A percentile compares a stretch with the other conserved stretches of the same genome.
These are phyloP conservation scores for Rhododendron molle DNA, from an alignment of 148 eudicot genomes.

Conservation along the genomic window DNA sequence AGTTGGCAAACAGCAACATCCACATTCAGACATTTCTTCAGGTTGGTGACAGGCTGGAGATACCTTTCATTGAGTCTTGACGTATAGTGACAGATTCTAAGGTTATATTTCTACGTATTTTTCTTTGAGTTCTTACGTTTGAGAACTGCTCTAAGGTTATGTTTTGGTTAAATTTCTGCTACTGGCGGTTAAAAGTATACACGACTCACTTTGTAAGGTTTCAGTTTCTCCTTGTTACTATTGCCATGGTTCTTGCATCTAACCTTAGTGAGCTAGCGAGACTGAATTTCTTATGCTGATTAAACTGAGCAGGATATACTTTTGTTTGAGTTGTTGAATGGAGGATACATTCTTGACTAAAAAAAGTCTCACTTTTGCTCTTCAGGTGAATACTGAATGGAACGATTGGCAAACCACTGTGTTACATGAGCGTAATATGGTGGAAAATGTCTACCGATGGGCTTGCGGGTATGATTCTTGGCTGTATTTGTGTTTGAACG, in stretches of 20 bases:
- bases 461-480: slow-evolving; percentile 75
- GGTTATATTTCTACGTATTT: background rate
- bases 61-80: background rate
- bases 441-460: slow-evolving; percentile 88
- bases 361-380: slow-evolving; percentile 10
- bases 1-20: slow-evolving; percentile 51
- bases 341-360: slow-evolving; percentile 5
- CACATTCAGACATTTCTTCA: slow-evolving; percentile 59
- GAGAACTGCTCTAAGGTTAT: background rate
- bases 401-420: slow-evolving; percentile 68
- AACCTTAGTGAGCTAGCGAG: background rate
- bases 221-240: background rate
- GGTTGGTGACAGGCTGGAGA: slow-evolving; percentile 41
- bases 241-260: background rate
- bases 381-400: slow-evolving; percentile 72
- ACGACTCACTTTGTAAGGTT: background rate
- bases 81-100: background rate
- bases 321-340: slow-evolving; percentile 1
- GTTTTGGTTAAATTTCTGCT: background rate
- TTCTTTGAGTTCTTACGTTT: background rate
- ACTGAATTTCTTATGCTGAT: background rate
- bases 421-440: slow-evolving; percentile 67
- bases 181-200: background rate
- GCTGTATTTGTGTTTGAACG: background rate
- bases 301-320: background rate